Evolutionary conservation across 1,284 basidiomycete genomes (phyloP).

Genomic region (Cryptococcus sp.): DNA sequence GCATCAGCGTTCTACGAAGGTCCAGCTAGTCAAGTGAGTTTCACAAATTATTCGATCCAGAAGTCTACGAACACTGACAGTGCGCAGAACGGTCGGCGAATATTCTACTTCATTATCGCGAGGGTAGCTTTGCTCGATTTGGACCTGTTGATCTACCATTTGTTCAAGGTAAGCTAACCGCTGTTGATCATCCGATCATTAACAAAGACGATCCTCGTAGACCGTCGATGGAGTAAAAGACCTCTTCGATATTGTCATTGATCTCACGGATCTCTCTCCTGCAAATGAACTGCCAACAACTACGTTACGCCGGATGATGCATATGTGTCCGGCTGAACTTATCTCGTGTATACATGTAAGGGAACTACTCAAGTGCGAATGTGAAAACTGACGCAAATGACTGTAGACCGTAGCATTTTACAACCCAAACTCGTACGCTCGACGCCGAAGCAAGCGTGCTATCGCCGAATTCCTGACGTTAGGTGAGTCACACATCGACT

Average conservation of each 20-base stretch:
- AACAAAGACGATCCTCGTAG: conserved; percentile 20
- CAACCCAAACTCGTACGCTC: conserved; percentile 74
- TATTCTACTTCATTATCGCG: conserved; percentile 59
- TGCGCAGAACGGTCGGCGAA: conserved; percentile 47
- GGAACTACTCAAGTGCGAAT: conserved; percentile 53
- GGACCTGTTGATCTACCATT: conserved; percentile 77
- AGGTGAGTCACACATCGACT: conserved; percentile 65
- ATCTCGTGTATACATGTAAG: conserved; percentile 36
- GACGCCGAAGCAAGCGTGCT: conserved; percentile 57
- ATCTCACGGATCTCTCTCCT: conserved; percentile 76
- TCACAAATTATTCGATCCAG: neutral
- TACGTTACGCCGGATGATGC: conserved; percentile 77
- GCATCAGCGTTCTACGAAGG: conserved; percentile 69
- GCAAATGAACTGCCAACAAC: conserved; percentile 75
- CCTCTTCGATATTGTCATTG: conserved; percentile 72
- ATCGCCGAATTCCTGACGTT: conserved; percentile 56
- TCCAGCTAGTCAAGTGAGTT: conserved; percentile 55
- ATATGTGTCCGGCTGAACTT: conserved; percentile 64
- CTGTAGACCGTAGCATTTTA: conserved; percentile 64
- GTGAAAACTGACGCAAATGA: conserved; percentile 53
- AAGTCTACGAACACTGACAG: neutral
- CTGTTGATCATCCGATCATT: neutral
- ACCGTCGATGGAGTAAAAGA: conserved; percentile 45
- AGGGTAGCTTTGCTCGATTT: conserved; percentile 82
- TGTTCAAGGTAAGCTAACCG: conserved; percentile 64